Evolutionary conservation across 805 yeast genomes (phyloP).

Genomic region (Zygosaccharomyces lentus): DNA sequence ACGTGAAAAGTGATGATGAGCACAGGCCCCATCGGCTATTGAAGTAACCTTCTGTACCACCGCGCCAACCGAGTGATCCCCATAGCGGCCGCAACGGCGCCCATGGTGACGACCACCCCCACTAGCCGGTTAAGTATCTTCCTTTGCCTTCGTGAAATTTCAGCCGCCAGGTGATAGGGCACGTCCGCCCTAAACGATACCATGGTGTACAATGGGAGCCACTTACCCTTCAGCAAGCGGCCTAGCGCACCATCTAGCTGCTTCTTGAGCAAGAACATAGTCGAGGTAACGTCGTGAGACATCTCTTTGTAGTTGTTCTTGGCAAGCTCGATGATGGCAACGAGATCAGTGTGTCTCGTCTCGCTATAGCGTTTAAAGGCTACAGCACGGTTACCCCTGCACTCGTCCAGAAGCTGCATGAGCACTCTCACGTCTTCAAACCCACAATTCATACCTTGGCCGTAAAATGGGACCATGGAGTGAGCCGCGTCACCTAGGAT

Average conservation of each 20-base stretch:
- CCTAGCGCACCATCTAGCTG: conserved; percentile 63
- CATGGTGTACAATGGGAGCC: conserved; percentile 92
- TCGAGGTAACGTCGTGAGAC: conserved; percentile 72
- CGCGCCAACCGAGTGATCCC: conserved; percentile 3
- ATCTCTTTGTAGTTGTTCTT: conserved; percentile 79
- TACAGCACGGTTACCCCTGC: conserved; percentile 37
- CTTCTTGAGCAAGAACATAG: conserved; percentile 59
- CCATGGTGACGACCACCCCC: conserved; percentile 11
- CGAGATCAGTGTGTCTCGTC: conserved; percentile 59
- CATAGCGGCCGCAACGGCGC: not conserved
- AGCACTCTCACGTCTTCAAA: conserved; percentile 81
- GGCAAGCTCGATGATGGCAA: conserved; percentile 74
- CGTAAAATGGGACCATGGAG: conserved; percentile 97
- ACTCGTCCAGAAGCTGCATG: conserved; percentile 44
- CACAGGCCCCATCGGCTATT: not conserved
- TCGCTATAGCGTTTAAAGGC: conserved; percentile 56
- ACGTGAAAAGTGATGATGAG: conserved; percentile 3
- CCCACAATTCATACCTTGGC: conserved; percentile 96
- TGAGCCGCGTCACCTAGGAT: conserved; percentile 93
- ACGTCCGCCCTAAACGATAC: conserved; percentile 84
- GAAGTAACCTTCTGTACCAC: not conserved
- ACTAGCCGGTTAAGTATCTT: conserved; percentile 39
- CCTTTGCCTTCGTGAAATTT: conserved; percentile 51
- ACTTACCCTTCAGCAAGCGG: conserved; percentile 50
- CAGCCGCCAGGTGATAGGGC: conserved; percentile 64